Evolutionary conservation across 768 basidiomycete genomes (phyloP), one percentile per base, ranked within the genome.

Genomic region (Collybia nuda): DNA sequence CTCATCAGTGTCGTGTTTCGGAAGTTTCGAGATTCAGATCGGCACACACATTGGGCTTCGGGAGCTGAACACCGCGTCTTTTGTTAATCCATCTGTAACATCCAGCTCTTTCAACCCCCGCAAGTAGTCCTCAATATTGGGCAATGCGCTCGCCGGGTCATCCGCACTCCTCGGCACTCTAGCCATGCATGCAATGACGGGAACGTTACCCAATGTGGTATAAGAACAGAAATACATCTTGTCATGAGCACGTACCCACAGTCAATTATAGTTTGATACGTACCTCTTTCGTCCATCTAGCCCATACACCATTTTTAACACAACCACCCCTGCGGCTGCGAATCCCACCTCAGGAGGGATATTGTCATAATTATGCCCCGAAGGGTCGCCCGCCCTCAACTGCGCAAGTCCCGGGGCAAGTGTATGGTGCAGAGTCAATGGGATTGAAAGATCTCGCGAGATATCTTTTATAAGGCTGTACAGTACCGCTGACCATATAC

Each of bases 271-370:
- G n/a, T n/a, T n/a, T 26, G 39, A 21, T 40, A 40, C 14, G n/a
- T 2, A 54, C 70, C 52, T 62, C 47, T 59, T 49, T 55, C 70
- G 71, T 23, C 84, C 90, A 62, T 94, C 92, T 23, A 94, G 62
- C 0, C 93, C 94, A 59, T 94, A 94, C 21, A 85, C 79, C 76
- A 96, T 76, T 70, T 94, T 95, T 58, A 94, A 72, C 29, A 85
- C 83, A 9, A 92, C 75, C 11, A 93, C 74, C 42, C 79, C 78
- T 12, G 72, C 73, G 2, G 79, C 82, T 39, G 81, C 62, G 19
- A 91, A 68, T 2, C 78, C 77, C 43, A 86, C 69, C 61, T 94
- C 92, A 8, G 85, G 78, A 5, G 89, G 82, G 23, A 79, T 76
- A 55, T 79, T 83, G 64, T 90, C 89, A 47, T 77, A 73, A 47